Base-by-base conservation (phyloP, 768 basidiomycete genomes). In the Myochromella boudieri region DNA sequence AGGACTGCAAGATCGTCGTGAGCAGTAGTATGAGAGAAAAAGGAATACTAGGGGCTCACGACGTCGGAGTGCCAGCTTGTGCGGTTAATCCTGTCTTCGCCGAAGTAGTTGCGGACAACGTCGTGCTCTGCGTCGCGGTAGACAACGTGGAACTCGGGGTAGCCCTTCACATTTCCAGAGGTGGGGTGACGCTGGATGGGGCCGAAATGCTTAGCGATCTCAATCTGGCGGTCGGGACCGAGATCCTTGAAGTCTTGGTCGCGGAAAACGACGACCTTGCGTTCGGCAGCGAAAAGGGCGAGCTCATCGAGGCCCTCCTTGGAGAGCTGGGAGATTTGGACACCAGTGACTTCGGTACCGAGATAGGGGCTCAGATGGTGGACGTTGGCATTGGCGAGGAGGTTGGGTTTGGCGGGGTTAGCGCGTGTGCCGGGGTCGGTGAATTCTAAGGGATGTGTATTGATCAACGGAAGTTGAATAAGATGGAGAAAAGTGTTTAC, bases 171-270 rank as follows among this genome's bases (percentile, higher is more conserved):
- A 46, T 80, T 79, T 0, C 77, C 76, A 6, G 75, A 75, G 7
- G 68, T 74, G 3, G 74, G 74, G 46, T 76, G 73, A 32, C 61
- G 60, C 17, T 76, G 76, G 42, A 76, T 72, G 25, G 69, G 74
- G 6, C 74, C 75, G 47, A 72, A 77, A 46, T 73, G 68, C 29
- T 71, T 69, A 6, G 75, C 74, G 27, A 80, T 71, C 55, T 75
- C 78, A 48, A 80, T 74, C 51, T 80, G 80, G 44, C 68, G 60
- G 34, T 81, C 77, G 7, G 76, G 68, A 1, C 65, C 63, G 15
- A 81, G 49, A 50, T 80, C 78, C 63, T 80, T 81, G 66, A 82
- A 81, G 60, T 82, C 76, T 52, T 82, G 81, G 61, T 82, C 72
- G 15, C 80, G 72, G 70, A 81, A 80, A 4, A 80, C 37, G 8